phyloP scores from a whole-genome alignment of 345 rosid species.

The Diplotaxis tenuifolia region DNA sequence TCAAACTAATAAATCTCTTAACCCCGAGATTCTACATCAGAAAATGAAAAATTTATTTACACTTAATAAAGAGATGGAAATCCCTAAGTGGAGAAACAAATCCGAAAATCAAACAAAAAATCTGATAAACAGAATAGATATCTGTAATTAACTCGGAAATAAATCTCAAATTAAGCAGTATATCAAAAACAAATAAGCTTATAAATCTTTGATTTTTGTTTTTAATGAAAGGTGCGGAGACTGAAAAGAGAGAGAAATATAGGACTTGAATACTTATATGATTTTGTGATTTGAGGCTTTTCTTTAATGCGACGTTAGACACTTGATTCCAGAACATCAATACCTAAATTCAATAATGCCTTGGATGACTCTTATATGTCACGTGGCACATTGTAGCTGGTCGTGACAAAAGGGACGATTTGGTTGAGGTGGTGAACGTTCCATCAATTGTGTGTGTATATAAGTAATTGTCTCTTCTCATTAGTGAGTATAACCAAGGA shows the following conservation, averaged over 20 bases:
- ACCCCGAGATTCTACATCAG: too few relatives aligned
- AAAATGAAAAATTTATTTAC: too few relatives aligned
- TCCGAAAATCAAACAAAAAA: too few relatives aligned
- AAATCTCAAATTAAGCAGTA: too few relatives aligned
- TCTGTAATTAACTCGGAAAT: too few relatives aligned
- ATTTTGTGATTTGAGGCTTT: background rate
- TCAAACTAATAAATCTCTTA: too few relatives aligned
- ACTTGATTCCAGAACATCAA: slow-evolving; percentile 25
- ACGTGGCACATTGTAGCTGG: slow-evolving; percentile 16
- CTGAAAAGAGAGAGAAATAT: background rate
- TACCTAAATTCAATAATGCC: background rate
- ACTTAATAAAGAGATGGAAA: too few relatives aligned
- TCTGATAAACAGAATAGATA: too few relatives aligned
- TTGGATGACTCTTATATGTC: background rate
- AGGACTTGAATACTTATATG: background rate
- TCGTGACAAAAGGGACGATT: background rate
- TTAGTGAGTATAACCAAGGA: background rate
- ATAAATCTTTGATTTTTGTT: too few relatives aligned
- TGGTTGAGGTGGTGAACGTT: slow-evolving; percentile 26
- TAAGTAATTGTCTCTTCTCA: background rate
- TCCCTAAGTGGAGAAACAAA: too few relatives aligned
- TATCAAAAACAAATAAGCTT: too few relatives aligned
- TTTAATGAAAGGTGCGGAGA: too few relatives aligned
- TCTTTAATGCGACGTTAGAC: background rate
- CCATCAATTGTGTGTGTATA: background rate